Evolutionary conservation across 73 alveolate species (phyloP), one percentile per base, ranked within the genome.

Genomic region (Durusdinium trenchii): DNA sequence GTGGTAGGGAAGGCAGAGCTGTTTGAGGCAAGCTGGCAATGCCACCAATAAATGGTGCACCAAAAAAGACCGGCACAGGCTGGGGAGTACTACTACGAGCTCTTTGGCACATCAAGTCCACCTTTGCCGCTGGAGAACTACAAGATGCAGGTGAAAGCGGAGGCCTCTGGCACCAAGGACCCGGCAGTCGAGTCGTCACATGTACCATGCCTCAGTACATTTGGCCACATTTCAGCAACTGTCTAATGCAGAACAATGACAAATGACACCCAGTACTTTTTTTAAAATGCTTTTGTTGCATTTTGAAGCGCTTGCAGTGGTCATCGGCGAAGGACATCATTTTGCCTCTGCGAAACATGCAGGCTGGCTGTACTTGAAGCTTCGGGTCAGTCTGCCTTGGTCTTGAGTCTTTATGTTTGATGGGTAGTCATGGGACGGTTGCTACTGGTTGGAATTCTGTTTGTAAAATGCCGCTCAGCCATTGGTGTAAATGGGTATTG

Each of bases 21-120:
- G n/a, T n/a, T n/a, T n/a, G n/a, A n/a, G n/a, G n/a, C n/a, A n/a
- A n/a, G n/a, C n/a, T n/a, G n/a, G n/a, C n/a, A n/a, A n/a, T n/a
- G n/a, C n/a, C n/a, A n/a, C n/a, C n/a, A n/a, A n/a, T n/a, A n/a
- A n/a, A n/a, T 16, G 28, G 73, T 60, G 73, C n/a, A 60, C 73
- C 73, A 60, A 60, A n/a, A n/a, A n/a, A n/a, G n/a, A n/a, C n/a
- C 43, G 87, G 28, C 35, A 9, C 54, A 93, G 98, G 99, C 99
- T 12, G 99, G 99, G 36, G 99, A 99, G 98, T 99, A 99, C 99
- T 99, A 99, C 99, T 99, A 99, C 99, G 99, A 99, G 79, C 99
- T 99, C 64, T 99, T 99, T 92, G 99, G 99, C 73, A 99, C 99
- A 90, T 99, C 99, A 5, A 99, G 99, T 99, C 99, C 99, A 47